phyloP scores from a whole-genome alignment of 768 basidiomycete species.

The Suillus alpinus region DNA sequence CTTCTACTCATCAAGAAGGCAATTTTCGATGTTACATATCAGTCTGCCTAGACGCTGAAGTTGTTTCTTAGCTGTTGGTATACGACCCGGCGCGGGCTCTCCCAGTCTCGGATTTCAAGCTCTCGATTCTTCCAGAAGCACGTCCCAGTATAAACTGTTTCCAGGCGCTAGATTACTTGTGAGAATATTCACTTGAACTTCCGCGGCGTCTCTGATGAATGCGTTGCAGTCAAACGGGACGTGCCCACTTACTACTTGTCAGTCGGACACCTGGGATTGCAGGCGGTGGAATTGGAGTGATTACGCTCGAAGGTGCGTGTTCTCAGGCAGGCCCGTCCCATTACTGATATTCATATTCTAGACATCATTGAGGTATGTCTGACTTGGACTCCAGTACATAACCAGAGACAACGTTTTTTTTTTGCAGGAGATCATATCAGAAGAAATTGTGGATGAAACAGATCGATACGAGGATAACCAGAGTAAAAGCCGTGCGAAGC shows the following conservation, averaged over 20 bases:
- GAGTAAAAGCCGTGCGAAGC: slow-evolving; percentile 68
- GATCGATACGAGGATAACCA: slow-evolving; percentile 88
- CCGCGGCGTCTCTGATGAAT: neutral
- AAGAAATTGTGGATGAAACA: slow-evolving; percentile 95
- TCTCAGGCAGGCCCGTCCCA: slow-evolving; percentile 4
- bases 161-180: slow-evolving; percentile 94
- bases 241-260: slow-evolving; percentile 87
- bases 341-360: slow-evolving; percentile 18
- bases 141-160: slow-evolving; percentile 87
- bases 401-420: slow-evolving; percentile 10
- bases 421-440: slow-evolving; percentile 83
- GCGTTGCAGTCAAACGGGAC: slow-evolving; percentile 76
- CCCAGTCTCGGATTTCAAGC: slow-evolving; percentile 69
- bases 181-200: slow-evolving; percentile 17
- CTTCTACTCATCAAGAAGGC: slow-evolving; percentile 84
- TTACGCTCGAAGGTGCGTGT: slow-evolving; percentile 75
- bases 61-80: slow-evolving; percentile 59
- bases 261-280: slow-evolving; percentile 77
- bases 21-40: slow-evolving; percentile 9
- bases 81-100: slow-evolving; percentile 84
- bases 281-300: slow-evolving; percentile 87
- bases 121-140: slow-evolving; percentile 89
- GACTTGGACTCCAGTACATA: neutral
- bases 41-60: slow-evolving; percentile 7
- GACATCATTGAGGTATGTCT: slow-evolving; percentile 71